Conservation (phyloP, 768 basidiomycete species). For the Trametopsis cervina region DNA sequence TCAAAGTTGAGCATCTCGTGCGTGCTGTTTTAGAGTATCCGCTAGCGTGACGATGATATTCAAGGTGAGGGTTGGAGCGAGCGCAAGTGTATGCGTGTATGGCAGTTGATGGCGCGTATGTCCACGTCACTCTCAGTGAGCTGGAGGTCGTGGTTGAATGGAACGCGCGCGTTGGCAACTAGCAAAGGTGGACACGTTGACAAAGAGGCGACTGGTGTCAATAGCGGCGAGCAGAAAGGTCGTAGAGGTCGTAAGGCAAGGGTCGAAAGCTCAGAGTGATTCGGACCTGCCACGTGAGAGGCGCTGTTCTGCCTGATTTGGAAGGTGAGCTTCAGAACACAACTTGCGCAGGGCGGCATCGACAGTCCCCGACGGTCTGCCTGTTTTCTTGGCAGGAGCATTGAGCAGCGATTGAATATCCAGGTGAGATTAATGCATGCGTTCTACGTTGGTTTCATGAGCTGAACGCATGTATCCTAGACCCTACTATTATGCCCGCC, state of each 20-base stretch:
- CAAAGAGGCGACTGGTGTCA: neutral
- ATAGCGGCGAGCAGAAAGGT: neutral
- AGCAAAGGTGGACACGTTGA: neutral
- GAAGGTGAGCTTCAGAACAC: no score
- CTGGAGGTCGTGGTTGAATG: neutral
- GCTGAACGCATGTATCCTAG: no score
- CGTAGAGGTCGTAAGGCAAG: neutral
- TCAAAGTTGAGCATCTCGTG: conserved; percentile 78
- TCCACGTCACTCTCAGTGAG: conserved; percentile 2
- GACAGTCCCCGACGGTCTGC: no score
- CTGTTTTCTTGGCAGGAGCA: no score
- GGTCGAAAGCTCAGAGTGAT: neutral
- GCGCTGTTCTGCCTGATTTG: neutral
- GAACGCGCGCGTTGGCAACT: neutral
- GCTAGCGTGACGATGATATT: neutral
- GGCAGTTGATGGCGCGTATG: conserved; percentile 1
- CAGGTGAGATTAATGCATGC: no score
- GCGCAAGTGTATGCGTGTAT: neutral
- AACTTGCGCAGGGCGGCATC: no score
- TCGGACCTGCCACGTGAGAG: neutral
- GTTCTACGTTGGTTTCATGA: no score
- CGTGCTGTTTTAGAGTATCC: neutral
- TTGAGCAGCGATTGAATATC: no score
- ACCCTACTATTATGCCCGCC: no score
- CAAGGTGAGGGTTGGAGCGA: neutral